phyloP scores from a whole-genome alignment of 1,139 yeast species.

The Ashbya aceris region DNA sequence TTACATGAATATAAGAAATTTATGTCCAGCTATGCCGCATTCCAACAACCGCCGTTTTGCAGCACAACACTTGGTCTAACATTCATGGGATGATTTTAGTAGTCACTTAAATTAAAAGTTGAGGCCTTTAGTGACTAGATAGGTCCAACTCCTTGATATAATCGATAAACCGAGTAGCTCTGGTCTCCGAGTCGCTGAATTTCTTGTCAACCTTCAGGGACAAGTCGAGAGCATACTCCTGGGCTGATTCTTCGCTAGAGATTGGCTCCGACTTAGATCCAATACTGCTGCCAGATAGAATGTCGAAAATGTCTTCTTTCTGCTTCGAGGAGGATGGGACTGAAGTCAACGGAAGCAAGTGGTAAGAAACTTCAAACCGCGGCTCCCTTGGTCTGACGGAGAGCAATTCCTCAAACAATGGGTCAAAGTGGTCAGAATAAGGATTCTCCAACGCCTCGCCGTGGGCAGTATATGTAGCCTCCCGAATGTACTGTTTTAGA shows the following conservation, averaged over 20 bases:
- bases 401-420: constrained; percentile 56
- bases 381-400: constrained; percentile 48
- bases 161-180: constrained; percentile 22
- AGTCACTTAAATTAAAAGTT: no score
- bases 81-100: no score
- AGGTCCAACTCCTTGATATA: constrained; percentile 9
- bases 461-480: constrained; percentile 19
- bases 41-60: no score
- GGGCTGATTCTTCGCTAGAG: constrained; percentile 4
- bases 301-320: constrained; percentile 40
- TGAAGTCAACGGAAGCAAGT: constrained; percentile 14
- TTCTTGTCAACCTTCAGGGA: constrained; percentile 34
- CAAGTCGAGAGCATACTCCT: constrained; percentile 18
- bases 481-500: constrained; percentile 16
- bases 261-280: neutral
- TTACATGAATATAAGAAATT: no score
- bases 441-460: constrained; percentile 15
- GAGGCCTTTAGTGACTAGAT: no score
- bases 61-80: no score
- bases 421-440: constrained; percentile 44
- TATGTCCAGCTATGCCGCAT: no score
- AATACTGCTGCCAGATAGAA: constrained; percentile 26
- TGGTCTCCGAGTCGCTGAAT: constrained; percentile 20
- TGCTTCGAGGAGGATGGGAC: constrained; percentile 21
- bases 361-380: constrained; percentile 42